Conservation (phyloP, 768 basidiomycete genomes). For the Candolleomyces aberdarensis region DNA sequence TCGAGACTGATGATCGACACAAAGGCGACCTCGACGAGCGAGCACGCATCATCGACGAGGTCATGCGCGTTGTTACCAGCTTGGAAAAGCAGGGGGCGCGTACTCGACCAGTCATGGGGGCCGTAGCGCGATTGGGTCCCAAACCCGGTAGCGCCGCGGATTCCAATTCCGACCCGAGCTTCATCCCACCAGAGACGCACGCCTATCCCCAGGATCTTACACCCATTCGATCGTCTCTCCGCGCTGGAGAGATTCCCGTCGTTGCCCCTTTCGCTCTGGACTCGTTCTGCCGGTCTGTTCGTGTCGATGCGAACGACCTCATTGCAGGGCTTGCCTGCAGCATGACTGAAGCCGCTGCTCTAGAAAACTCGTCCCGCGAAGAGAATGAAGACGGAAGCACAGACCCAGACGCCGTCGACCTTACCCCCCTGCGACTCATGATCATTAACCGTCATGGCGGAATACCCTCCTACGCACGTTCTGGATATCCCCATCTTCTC, state of each 20-base stretch:
- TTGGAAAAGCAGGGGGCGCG: slow-evolving; percentile 84
- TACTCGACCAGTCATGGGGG: slow-evolving; percentile 85
- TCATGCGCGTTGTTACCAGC: slow-evolving; percentile 77
- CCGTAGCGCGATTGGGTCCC: slow-evolving; percentile 81
- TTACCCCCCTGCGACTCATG: slow-evolving; percentile 94
- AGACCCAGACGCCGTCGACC: slow-evolving; percentile 59
- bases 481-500: slow-evolving; percentile 91
- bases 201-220: slow-evolving; percentile 77
- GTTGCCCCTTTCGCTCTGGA: slow-evolving; percentile 92
- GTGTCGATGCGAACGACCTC: slow-evolving; percentile 85
- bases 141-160: slow-evolving; percentile 50
- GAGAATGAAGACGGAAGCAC: slow-evolving; percentile 31
- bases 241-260: slow-evolving; percentile 94
- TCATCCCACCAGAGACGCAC: slow-evolving; percentile 67
- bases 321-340: slow-evolving; percentile 84
- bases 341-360: slow-evolving; percentile 61
- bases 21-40: slow-evolving; percentile 72
- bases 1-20: slow-evolving; percentile 79
- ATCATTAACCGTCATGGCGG: slow-evolving; percentile 97
- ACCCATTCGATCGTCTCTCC: slow-evolving; percentile 83
- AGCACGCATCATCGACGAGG: slow-evolving; percentile 66
- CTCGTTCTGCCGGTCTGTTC: slow-evolving; percentile 81
- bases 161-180: slow-evolving; percentile 24
- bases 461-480: slow-evolving; percentile 94
- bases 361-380: slow-evolving; percentile 22